Percentiles rank a stretch among this genome's conserved stretches.
phyloP scores from a whole-genome alignment of 2,329 filamentous ascomycete genomes.

The Coniella vitis region DNA sequence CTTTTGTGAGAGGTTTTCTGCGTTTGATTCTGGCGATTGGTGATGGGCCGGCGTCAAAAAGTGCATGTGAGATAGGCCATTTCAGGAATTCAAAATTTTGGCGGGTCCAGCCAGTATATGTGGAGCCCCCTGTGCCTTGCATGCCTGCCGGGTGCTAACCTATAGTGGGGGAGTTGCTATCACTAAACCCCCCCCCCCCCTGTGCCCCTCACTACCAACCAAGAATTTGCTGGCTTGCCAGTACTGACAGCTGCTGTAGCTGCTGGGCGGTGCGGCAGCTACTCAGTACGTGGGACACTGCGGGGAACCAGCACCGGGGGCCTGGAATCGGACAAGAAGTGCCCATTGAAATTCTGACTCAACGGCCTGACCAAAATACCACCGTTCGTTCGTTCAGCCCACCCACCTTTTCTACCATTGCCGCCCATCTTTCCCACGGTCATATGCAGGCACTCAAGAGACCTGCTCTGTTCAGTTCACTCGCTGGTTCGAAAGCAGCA shows the following conservation, averaged over 20 bases:
- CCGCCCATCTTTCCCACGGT: conserved; percentile 7
- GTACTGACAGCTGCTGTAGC: too few relatives aligned
- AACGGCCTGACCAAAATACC: not conserved
- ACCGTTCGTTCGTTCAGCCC: too few relatives aligned
- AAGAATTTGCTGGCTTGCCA: too few relatives aligned
- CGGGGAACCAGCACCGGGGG: not conserved
- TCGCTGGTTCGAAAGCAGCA: conserved; percentile 18
- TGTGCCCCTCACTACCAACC: conserved; percentile 1
- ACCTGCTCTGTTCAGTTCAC: conserved; percentile 19
- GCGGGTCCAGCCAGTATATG: not conserved
- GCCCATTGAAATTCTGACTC: not conserved
- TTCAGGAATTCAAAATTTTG: conserved; percentile 1
- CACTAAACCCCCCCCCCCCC: too few relatives aligned
- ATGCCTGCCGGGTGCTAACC: conserved; percentile 3
- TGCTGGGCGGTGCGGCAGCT: not conserved
- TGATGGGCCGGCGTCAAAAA: too few relatives aligned
- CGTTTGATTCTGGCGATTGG: not conserved
- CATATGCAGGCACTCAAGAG: conserved; percentile 22
- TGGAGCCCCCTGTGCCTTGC: not conserved
- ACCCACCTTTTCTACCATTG: not conserved
- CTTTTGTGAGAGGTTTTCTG: too few relatives aligned
- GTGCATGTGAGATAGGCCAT: not conserved
- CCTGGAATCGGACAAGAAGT: not conserved
- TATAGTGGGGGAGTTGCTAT: not conserved
- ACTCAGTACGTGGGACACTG: not conserved